Conservation (phyloP, 768 basidiomycete species). For the Tricholoma bakamatsutake region DNA sequence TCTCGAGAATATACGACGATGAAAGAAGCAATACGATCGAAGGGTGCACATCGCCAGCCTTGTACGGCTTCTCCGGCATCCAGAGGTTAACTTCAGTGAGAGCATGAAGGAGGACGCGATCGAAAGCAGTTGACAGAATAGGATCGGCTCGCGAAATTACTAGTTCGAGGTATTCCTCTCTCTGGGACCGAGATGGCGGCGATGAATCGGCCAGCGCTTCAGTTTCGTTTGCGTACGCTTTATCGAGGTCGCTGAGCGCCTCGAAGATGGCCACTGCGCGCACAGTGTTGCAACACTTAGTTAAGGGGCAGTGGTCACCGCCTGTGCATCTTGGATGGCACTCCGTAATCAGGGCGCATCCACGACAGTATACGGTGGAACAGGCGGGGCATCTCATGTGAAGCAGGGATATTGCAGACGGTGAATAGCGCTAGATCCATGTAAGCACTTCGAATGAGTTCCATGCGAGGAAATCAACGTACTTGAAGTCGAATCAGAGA, state of each 20-base stretch:
- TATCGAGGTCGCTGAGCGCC: conserved; percentile 26
- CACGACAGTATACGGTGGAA: conserved; percentile 25
- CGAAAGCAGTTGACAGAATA: not conserved
- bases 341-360: conserved; percentile 22
- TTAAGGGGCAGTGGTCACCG: conserved; percentile 21
- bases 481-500: not conserved
- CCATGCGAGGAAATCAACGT: not conserved
- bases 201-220: conserved; percentile 6
- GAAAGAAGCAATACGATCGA: conserved; percentile 18
- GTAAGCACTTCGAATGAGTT: not conserved
- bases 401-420: conserved; percentile 15
- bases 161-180: conserved; percentile 19
- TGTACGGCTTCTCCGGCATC: not conserved
- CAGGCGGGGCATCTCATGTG: conserved; percentile 14
- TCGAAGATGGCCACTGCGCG: conserved; percentile 29
- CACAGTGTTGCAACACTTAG: conserved; percentile 25
- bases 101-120: conserved; percentile 5
- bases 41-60: conserved; percentile 9
- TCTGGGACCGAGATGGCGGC: conserved; percentile 3
- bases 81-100: conserved; percentile 5
- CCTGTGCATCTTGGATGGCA: conserved; percentile 21
- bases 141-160: conserved; percentile 12
- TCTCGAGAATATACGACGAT: conserved; percentile 25
- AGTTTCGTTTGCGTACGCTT: conserved; percentile 20
- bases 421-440: not conserved